Percentiles rank a stretch among this genome's conserved stretches.
These are phyloP conservation scores for Cryptosporidium parvum DNA, from an alignment of 169 alveolate genomes.

Conservation along the genomic window DNA sequence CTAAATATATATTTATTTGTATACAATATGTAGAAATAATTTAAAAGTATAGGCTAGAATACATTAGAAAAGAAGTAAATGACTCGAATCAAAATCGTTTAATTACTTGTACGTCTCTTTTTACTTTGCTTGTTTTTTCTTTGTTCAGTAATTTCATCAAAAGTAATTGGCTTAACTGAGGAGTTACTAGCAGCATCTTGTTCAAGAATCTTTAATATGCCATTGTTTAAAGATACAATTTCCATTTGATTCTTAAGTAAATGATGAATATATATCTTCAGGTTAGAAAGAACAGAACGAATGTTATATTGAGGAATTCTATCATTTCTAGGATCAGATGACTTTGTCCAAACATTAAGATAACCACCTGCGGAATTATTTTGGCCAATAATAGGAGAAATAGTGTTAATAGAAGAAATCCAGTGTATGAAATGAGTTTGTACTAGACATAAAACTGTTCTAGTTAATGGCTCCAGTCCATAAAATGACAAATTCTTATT, in stretches of 20 bases:
- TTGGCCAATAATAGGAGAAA: slow-evolving; percentile 39
- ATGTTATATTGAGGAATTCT: slow-evolving; percentile 51
- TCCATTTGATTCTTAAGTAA: slow-evolving; percentile 55
- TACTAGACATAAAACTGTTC: slow-evolving; percentile 42
- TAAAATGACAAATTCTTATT: neutral
- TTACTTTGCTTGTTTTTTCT: slow-evolving; percentile 23
- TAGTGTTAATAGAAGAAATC: slow-evolving; percentile 44
- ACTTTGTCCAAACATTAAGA: slow-evolving; percentile 9
- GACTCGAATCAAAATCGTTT: neutral
- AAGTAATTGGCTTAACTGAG: slow-evolving; percentile 10
- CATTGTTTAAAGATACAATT: slow-evolving; percentile 46
- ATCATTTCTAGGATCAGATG: slow-evolving; percentile 56
- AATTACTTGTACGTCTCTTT: slow-evolving; percentile 11
- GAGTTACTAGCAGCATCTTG: slow-evolving; percentile 22
- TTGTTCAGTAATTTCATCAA: slow-evolving; percentile 5
- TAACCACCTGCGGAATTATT: neutral
- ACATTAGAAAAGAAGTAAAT: no score
- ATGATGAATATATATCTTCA: slow-evolving; percentile 35
- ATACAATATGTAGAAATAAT: neutral
- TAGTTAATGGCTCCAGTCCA: slow-evolving; percentile 46
- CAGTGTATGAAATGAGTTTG: slow-evolving; percentile 73
- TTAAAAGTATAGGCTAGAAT: neutral
- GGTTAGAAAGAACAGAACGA: slow-evolving; percentile 43
- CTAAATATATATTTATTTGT: neutral
- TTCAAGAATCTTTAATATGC: slow-evolving; percentile 60